phyloP scores from a whole-genome alignment of 805 yeast genomes.

The Saturnispora besseyi region DNA sequence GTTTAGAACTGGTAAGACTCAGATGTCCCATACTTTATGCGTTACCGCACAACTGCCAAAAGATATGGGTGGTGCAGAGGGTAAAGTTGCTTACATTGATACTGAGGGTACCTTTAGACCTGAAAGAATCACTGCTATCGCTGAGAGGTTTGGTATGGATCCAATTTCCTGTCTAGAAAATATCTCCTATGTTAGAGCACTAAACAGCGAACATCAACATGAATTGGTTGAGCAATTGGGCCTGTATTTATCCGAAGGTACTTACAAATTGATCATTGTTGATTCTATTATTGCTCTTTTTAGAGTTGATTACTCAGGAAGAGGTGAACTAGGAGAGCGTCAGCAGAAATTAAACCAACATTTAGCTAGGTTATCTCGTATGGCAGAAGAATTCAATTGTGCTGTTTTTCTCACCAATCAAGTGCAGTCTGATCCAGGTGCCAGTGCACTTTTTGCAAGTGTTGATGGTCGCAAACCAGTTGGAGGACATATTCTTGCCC shows the following conservation, averaged over 20 bases:
- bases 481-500: slow-evolving; percentile 78
- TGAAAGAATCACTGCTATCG: slow-evolving; percentile 54
- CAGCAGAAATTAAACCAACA: slow-evolving; percentile 61
- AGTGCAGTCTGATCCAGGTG: slow-evolving; percentile 81
- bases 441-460: slow-evolving; percentile 65
- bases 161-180: slow-evolving; percentile 59
- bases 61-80: slow-evolving; percentile 71
- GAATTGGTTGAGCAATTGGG: slow-evolving; percentile 64
- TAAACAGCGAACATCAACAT: slow-evolving; percentile 65
- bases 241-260: slow-evolving; percentile 55
- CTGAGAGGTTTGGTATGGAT: slow-evolving; percentile 59
- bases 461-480: slow-evolving; percentile 81
- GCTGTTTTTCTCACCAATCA: slow-evolving; percentile 72
- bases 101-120: slow-evolving; percentile 81
- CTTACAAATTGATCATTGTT: slow-evolving; percentile 49
- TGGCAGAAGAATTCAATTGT: slow-evolving; percentile 70
- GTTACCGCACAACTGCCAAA: slow-evolving; percentile 68
- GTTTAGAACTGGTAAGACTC: slow-evolving; percentile 77
- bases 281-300: slow-evolving; percentile 77
- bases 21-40: slow-evolving; percentile 68
- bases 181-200: slow-evolving; percentile 61
- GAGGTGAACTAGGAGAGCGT: slow-evolving; percentile 70
- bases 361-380: slow-evolving; percentile 41
- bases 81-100: slow-evolving; percentile 70
- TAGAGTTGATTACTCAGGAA: slow-evolving; percentile 68